Conservation (phyloP, 179 eudicot genomes). For the Camellia oleifera region DNA sequence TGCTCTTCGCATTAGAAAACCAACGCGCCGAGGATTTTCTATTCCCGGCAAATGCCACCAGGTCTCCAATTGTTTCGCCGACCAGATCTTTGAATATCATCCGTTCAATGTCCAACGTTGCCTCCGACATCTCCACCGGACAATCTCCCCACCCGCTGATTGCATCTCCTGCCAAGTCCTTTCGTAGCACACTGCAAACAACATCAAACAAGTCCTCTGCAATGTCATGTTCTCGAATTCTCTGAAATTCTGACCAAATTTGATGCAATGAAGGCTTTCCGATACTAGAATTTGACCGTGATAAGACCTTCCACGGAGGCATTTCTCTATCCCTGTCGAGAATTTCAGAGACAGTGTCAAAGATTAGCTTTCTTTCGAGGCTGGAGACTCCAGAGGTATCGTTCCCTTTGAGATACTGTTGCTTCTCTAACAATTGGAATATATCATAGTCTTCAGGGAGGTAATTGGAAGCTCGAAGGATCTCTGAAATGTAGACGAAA, state of each 20-base stretch:
- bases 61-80: slow-evolving; percentile 64
- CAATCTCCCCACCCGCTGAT: slow-evolving; percentile 60
- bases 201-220: slow-evolving; percentile 59
- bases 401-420: slow-evolving; percentile 40
- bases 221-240: slow-evolving; percentile 36
- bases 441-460: slow-evolving; percentile 49
- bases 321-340: slow-evolving; percentile 43
- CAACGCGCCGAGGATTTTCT: slow-evolving; percentile 32
- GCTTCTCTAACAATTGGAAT: slow-evolving; percentile 57
- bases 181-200: slow-evolving; percentile 60
- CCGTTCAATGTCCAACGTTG: slow-evolving; percentile 71
- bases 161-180: slow-evolving; percentile 57
- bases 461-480: slow-evolving; percentile 56
- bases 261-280: slow-evolving; percentile 10
- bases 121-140: slow-evolving; percentile 62
- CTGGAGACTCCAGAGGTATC: slow-evolving; percentile 44
- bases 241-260: slow-evolving; percentile 58
- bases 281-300: background rate
- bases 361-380: slow-evolving; percentile 58
- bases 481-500: slow-evolving; percentile 56
- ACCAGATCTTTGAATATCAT: slow-evolving; percentile 73
- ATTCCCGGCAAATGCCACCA: slow-evolving; percentile 38
- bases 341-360: slow-evolving; percentile 60
- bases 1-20: slow-evolving; percentile 37
- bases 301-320: slow-evolving; percentile 62